These are phyloP conservation scores for Borovskyia barvae DNA, from an alignment of 208 protist genomes.

Conservation along the genomic window DNA sequence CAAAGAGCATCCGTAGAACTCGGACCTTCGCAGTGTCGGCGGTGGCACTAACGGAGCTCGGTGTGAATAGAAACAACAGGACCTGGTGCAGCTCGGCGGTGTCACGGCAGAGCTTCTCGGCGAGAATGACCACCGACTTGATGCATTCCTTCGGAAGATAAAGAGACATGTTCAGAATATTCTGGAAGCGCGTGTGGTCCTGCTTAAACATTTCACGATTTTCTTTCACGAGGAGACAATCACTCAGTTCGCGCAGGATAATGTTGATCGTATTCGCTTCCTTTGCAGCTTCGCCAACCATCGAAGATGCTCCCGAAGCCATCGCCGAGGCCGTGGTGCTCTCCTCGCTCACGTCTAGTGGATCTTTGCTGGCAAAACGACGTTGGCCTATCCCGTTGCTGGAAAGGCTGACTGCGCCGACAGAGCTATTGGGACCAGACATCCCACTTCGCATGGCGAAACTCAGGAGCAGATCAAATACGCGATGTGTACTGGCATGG, in stretches of 20 bases:
- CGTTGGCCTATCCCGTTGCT: neutral
- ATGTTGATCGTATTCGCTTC: slow-evolving; percentile 36
- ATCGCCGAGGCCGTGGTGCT: neutral
- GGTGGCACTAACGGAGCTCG: slow-evolving; percentile 21
- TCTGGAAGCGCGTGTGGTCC: slow-evolving; percentile 51
- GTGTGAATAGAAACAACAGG: slow-evolving; percentile 59
- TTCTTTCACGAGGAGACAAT: slow-evolving; percentile 53
- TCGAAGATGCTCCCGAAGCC: neutral
- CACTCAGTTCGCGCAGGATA: slow-evolving; percentile 86
- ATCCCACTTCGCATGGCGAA: slow-evolving; percentile 27
- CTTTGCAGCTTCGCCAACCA: neutral
- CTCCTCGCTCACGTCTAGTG: neutral
- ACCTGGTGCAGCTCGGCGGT: slow-evolving; percentile 57
- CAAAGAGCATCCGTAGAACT: slow-evolving; percentile 88
- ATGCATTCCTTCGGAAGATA: slow-evolving; percentile 70
- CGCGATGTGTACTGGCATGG: slow-evolving; percentile 60
- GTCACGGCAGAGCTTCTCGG: slow-evolving; percentile 85
- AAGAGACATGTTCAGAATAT: slow-evolving; percentile 49
- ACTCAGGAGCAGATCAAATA: slow-evolving; percentile 74
- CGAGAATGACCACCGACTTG: slow-evolving; percentile 68
- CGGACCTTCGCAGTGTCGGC: slow-evolving; percentile 65
- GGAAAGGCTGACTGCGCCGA: no score
- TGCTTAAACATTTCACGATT: slow-evolving; percentile 68
- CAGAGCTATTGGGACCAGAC: no score
- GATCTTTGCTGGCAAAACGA: neutral